Base-by-base conservation (phyloP, 257 asterid genomes). In the Ligustrum vulgare region DNA sequence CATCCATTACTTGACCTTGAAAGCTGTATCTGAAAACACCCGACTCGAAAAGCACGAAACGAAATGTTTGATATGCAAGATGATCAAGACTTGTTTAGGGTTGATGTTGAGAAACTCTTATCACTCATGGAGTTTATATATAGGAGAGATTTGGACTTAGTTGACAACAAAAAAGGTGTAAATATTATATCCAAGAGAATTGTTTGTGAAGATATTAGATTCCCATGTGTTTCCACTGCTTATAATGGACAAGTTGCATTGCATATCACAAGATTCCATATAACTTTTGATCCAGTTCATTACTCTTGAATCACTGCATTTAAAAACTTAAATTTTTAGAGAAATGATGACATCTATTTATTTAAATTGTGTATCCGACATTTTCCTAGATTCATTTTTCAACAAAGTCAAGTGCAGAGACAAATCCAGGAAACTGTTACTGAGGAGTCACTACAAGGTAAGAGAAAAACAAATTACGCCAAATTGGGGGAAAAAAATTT, bases 1-100 rank as follows among this genome's bases (percentile, higher is more conserved):
- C 37, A 5, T 90, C 93, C 96, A 92, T 87, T 67, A 12, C 18
- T 62, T 43, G 51, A 43, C 18, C 51, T 43, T 3, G 51, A 43
- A 43, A 43, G 16, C n/a, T n/a, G n/a, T 43, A 43, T 43, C 18
- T 1, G 18, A 11, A 43, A 43, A 43, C 23, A 37, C 28, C 36
- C 31, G 28, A 8, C 16, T 23, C 0, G 34, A 22, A 60, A 56
- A 23, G 16, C 66, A 23, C 13, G 18, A 23, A 60, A n/a, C n/a
- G 9, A 58, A 16, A 22, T 23, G 66, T 20, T 20, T 58, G 66
- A 58, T 22, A 23, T 22, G 6, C 12, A 22, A 23, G 65, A 58
- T 9, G n/a, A n/a, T n/a, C 31, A 9, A 58, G 9, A 22, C 31
- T 60, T 60, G 34, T 9, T 10, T 20, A 56, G 65, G 32, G 15